These are phyloP conservation scores for Mikania micrantha DNA, from an alignment of 129 eudicot species.

Conservation along the genomic window DNA sequence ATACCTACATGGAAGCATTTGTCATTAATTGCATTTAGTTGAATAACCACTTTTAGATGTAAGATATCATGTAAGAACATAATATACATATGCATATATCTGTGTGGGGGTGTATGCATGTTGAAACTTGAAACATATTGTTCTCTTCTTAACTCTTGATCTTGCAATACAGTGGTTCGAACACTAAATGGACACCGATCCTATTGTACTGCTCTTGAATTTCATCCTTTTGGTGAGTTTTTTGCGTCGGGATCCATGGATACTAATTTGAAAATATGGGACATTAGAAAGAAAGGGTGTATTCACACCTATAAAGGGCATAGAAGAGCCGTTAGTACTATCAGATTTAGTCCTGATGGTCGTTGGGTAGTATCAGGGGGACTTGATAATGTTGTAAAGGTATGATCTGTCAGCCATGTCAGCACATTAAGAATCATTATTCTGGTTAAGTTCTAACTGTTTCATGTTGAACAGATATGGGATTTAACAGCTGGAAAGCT, in stretches of 20 bases:
- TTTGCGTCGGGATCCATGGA: slow-evolving; percentile 97
- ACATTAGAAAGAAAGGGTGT: slow-evolving; percentile 86
- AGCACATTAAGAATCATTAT: too few relatives aligned
- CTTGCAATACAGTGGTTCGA: slow-evolving; percentile 67
- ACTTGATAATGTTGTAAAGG: slow-evolving; percentile 88
- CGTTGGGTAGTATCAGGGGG: slow-evolving; percentile 98
- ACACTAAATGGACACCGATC: slow-evolving; percentile 84
- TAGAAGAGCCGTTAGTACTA: slow-evolving; percentile 66
- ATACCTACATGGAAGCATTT: not conserved
- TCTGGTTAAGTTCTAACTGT: too few relatives aligned
- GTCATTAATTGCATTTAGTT: slow-evolving; percentile 1
- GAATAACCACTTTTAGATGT: not conserved
- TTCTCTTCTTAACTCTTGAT: slow-evolving; percentile 2
- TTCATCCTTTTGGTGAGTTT: slow-evolving; percentile 95
- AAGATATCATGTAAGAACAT: slow-evolving; percentile 4
- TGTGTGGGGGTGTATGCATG: not conserved
- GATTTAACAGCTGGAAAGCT: slow-evolving; percentile 95
- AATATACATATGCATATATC: not conserved
- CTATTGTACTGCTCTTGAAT: slow-evolving; percentile 70
- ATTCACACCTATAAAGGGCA: slow-evolving; percentile 93
- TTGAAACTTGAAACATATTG: slow-evolving; percentile 10
- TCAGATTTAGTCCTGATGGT: slow-evolving; percentile 91
- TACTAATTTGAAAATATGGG: slow-evolving; percentile 87
- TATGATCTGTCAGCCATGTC: too few relatives aligned
- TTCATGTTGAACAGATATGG: slow-evolving; percentile 62